These are phyloP conservation scores for Pestalotiopsis sp. DNA, from an alignment of 2,329 filamentous ascomycete species.

Conservation along the genomic window DNA sequence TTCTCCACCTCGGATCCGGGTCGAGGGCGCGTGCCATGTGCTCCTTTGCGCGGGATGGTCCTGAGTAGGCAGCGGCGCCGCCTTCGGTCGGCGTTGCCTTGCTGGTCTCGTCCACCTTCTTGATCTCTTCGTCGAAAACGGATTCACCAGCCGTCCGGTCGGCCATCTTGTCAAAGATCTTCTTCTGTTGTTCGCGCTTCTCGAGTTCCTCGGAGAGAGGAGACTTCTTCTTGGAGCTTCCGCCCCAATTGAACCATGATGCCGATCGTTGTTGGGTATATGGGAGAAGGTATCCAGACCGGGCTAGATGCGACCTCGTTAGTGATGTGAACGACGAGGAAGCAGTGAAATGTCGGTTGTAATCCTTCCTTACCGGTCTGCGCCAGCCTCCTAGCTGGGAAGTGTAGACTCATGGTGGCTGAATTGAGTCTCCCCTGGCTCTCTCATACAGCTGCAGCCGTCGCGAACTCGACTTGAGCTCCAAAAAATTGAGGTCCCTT, in stretches of 20 bases:
- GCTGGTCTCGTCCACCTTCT: slow-evolving; percentile 27
- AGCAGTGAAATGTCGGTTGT: too few relatives aligned
- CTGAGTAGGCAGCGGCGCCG: slow-evolving; percentile 15
- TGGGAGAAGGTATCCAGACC: slow-evolving; percentile 28
- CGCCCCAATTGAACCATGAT: slow-evolving; percentile 44
- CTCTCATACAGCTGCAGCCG: not conserved
- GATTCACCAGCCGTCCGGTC: slow-evolving; percentile 53
- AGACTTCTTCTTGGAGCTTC: slow-evolving; percentile 25
- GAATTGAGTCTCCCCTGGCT: slow-evolving; percentile 11
- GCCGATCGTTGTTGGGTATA: slow-evolving; percentile 41
- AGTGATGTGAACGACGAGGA: not conserved
- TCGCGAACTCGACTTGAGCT: slow-evolving; percentile 9
- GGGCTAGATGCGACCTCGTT: slow-evolving; percentile 13
- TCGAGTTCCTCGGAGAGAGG: slow-evolving; percentile 30
- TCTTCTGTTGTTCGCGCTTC: slow-evolving; percentile 42
- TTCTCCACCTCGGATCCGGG: slow-evolving; percentile 71
- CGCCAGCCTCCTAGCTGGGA: slow-evolving; percentile 63
- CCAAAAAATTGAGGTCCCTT: slow-evolving; percentile 12
- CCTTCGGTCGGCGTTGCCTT: not conserved
- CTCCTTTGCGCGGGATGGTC: slow-evolving; percentile 45
- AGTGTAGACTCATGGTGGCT: slow-evolving; percentile 63
- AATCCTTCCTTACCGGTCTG: slow-evolving; percentile 53
- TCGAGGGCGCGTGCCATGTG: slow-evolving; percentile 68
- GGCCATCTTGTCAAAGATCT: slow-evolving; percentile 43
- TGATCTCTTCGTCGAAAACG: slow-evolving; percentile 63